Evolutionary conservation across 306 rosid genomes (phyloP).

Genomic region (Chamaecrista fasciculata): DNA sequence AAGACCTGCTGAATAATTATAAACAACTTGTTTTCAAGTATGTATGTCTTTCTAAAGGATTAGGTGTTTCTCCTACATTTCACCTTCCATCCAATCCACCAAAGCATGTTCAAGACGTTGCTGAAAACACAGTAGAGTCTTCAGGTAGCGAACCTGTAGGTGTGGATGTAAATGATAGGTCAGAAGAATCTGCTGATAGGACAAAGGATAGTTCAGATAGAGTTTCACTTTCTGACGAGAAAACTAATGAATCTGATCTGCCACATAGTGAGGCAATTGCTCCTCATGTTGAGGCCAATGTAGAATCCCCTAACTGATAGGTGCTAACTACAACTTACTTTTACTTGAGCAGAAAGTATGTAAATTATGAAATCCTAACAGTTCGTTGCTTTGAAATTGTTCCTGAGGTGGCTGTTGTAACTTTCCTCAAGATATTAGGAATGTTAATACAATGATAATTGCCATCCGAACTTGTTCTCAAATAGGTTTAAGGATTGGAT

Average conservation of each 20-base stretch:
- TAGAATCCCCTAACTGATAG: conserved; percentile 30
- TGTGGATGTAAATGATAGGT: conserved; percentile 39
- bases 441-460: conserved; percentile 4
- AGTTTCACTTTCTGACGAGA: conserved; percentile 38
- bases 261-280: conserved; percentile 45
- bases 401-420: conserved; percentile 10
- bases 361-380: too few relatives aligned
- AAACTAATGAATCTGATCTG: conserved; percentile 43
- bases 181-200: conserved; percentile 23
- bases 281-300: conserved; percentile 35
- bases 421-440: conserved; percentile 20
- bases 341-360: too few relatives aligned
- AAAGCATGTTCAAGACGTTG: conserved; percentile 33
- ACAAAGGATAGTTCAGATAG: conserved; percentile 36
- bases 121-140: conserved; percentile 39
- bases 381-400: too few relatives aligned
- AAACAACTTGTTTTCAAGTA: conserved; percentile 83
- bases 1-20: conserved; percentile 77
- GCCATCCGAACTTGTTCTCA: conserved; percentile 29
- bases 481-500: conserved; percentile 15
- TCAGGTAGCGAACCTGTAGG: conserved; percentile 35
- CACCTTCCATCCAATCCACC: conserved; percentile 39
- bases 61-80: conserved; percentile 49
- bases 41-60: conserved; percentile 73
- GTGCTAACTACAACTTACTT: conserved; percentile 12